Evolutionary conservation across 805 yeast genomes (phyloP).

Genomic region (Suhomyces canberraensis): DNA sequence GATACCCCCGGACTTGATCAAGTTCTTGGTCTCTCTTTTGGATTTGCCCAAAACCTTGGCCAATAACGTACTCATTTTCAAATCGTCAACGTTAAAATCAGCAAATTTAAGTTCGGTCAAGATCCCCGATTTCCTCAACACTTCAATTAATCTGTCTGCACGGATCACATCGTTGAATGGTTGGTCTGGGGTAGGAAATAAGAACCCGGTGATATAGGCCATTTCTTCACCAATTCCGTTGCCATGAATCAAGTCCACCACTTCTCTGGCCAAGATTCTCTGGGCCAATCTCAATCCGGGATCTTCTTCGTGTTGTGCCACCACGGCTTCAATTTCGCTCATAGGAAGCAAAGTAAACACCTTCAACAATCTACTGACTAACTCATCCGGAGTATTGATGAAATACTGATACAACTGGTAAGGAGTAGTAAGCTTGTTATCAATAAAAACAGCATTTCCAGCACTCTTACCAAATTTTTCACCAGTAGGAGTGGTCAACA

Average conservation of each 20-base stretch:
- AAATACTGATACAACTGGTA: conserved; percentile 85
- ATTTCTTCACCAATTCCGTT: conserved; percentile 69
- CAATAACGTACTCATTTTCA: conserved; percentile 53
- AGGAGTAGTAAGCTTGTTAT: conserved; percentile 67
- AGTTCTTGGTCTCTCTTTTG: conserved; percentile 56
- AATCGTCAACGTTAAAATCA: conserved; percentile 23
- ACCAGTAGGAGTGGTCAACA: conserved; percentile 83
- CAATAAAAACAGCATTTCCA: conserved; percentile 92
- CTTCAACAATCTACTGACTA: conserved; percentile 64
- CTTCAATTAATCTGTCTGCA: conserved; percentile 48
- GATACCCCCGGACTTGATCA: conserved; percentile 68
- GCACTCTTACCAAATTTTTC: conserved; percentile 96
- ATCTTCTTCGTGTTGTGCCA: conserved; percentile 49
- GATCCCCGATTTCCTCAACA: conserved; percentile 59
- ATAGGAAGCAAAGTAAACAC: conserved; percentile 78
- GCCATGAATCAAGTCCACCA: conserved; percentile 87
- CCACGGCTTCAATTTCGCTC: conserved; percentile 50
- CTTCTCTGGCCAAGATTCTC: conserved; percentile 72
- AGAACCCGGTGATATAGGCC: conserved; percentile 59
- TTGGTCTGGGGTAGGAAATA: conserved; percentile 58
- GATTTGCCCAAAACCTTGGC: conserved; percentile 47
- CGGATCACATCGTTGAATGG: conserved; percentile 45
- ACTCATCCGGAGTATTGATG: conserved; percentile 74
- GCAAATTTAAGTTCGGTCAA: conserved; percentile 33
- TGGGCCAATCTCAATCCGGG: conserved; percentile 76